Evolutionary conservation across 2,329 filamentous ascomycete species (phyloP).

Genomic region (Colletotrichum echinochloae): DNA sequence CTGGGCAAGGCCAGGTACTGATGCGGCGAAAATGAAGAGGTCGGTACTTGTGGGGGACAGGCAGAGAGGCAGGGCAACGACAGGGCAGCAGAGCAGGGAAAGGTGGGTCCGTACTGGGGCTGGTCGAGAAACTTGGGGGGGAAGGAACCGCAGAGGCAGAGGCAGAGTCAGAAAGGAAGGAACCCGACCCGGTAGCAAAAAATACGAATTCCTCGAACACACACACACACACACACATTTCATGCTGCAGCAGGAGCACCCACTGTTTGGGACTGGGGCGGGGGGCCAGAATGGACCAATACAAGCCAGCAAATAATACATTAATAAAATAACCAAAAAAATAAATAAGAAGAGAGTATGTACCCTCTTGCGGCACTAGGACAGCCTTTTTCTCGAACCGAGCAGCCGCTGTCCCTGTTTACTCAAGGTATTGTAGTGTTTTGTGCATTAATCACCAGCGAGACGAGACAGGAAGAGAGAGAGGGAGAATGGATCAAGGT

Average conservation of each 20-base stretch:
- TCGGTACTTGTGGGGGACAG: conserved; percentile 1
- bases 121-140: background rate
- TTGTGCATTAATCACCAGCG: background rate
- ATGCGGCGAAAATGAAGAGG: background rate
- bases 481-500: no score
- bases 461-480: background rate
- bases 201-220: conserved; percentile 1
- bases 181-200: conserved; percentile 2
- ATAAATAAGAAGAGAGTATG: background rate
- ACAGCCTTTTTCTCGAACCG: background rate
- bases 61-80: background rate
- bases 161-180: background rate
- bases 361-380: background rate
- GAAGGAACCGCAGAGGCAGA: background rate
- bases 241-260: background rate
- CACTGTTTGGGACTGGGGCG: background rate
- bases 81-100: conserved; percentile 1
- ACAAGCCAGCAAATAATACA: background rate
- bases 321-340: background rate
- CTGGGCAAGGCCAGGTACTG: background rate
- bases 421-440: no score
- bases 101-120: background rate
- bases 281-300: background rate
- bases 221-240: background rate
- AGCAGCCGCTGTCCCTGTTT: background rate